phyloP scores from a whole-genome alignment of 1,284 basidiomycete species.

The Boletus mariae region DNA sequence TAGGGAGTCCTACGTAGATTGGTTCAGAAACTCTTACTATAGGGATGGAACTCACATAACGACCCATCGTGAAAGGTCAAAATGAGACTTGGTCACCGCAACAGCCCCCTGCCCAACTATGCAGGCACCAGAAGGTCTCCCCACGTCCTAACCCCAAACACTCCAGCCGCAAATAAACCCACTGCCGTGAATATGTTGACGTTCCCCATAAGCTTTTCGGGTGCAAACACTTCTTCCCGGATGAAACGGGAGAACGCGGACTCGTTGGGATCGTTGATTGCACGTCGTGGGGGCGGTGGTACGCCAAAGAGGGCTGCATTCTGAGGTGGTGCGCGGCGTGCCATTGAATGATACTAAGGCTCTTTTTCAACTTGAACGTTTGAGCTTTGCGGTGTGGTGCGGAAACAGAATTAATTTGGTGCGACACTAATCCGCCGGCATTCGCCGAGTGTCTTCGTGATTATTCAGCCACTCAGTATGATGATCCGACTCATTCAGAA shows the following conservation, averaged over 20 bases:
- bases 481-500: background rate
- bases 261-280: conserved; percentile 54
- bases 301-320: conserved; percentile 51
- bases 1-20: conserved; percentile 5
- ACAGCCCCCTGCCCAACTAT: conserved; percentile 21
- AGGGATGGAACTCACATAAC: conserved; percentile 12
- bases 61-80: background rate
- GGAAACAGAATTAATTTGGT: background rate
- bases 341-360: conserved; percentile 40
- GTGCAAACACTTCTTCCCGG: conserved; percentile 62
- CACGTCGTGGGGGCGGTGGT: conserved; percentile 30
- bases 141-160: conserved; percentile 62
- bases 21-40: conserved; percentile 5
- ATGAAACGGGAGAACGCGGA: conserved; percentile 57
- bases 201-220: conserved; percentile 71
- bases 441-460: conserved; percentile 8
- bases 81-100: background rate
- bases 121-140: conserved; percentile 72
- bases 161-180: conserved; percentile 62
- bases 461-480: background rate
- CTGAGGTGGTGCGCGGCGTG: conserved; percentile 60
- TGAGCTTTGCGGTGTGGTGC: background rate
- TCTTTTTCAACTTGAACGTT: conserved; percentile 1
- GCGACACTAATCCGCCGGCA: conserved; percentile 5
- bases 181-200: conserved; percentile 62